Base-by-base conservation (phyloP, 331 rosid species). In the Pyracantha coccinea region DNA sequence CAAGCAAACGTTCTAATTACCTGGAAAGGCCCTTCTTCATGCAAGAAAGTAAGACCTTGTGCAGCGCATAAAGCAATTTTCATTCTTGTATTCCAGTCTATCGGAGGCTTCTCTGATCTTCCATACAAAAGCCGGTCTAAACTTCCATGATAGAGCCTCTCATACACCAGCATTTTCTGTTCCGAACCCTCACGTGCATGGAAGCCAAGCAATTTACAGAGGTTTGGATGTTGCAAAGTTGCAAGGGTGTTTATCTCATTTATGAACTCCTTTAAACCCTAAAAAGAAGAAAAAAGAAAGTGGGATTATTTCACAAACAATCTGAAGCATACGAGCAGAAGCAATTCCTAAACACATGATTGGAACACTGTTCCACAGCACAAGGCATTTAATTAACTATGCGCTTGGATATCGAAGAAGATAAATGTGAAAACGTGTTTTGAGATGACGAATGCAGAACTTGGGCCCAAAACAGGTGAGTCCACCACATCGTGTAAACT, bases 11-110 rank as follows among this genome's bases (percentile, higher is more conserved):
- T 33, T 73, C 19, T 75, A 38, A 65, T 84, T 82, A 95, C 99
- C 99, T 95, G 99, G 85, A 95, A 95, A 78, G 99, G 99, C 67
- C 99, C 99, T 86, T 95, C 99, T 86, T 95, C 99, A 44, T 95
- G 99, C 92, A 95, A 86, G 86, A 95, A 95, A 53, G 97, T 88
- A 63, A 95, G 97, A 58, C 99, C 99, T 68, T 92, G 97, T 3
- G 99, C 97, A 68, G 99, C 96, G 66, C 93, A 90, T 62, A 90
- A 78, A 62, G 96, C 96, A 75, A 95, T 90, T 87, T 92, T 95
- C 86, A 90, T 92, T 85, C 99, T 89, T 69, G 97, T 90, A 69
- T 90, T 95, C 99, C 99, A 95, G 82, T 95, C 97, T 75, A 95
- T 83, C 17, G 93, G 87, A 9, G 97, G 97, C 17, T 96, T 97